phyloP scores from a whole-genome alignment of 345 rosid species.

The Acer saccharum region DNA sequence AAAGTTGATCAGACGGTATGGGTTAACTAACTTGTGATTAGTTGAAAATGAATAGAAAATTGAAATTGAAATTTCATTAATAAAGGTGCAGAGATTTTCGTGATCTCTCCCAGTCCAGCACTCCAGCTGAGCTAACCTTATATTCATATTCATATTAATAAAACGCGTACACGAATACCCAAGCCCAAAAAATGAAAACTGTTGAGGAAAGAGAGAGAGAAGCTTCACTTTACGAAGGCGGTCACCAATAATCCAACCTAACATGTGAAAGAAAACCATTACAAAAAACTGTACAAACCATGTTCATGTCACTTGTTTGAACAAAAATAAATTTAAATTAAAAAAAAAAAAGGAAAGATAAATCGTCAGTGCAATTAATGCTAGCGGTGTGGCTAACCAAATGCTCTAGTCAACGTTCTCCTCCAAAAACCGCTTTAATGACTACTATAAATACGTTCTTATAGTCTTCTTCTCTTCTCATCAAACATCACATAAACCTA shows the following conservation, averaged over 20 bases:
- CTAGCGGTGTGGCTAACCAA: constrained; percentile 41
- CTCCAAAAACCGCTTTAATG: constrained; percentile 4
- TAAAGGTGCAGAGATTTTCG: constrained; percentile 1
- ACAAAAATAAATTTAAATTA: neutral
- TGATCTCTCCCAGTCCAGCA: constrained; percentile 7
- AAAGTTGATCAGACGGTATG: constrained; percentile 31
- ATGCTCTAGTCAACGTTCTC: constrained; percentile 24
- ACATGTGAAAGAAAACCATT: neutral
- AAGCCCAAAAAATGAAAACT: constrained; percentile 2
- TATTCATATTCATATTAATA: too few relatives aligned
- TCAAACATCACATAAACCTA: neutral
- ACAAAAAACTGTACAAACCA: constrained; percentile 15
- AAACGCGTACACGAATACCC: constrained; percentile 1
- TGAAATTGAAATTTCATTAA: constrained; percentile 9
- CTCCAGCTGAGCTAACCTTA: neutral
- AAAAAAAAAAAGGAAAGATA: neutral
- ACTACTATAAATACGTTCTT: constrained; percentile 40
- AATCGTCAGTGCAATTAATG: constrained; percentile 37
- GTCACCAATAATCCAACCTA: constrained; percentile 52
- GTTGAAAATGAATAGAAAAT: neutral
- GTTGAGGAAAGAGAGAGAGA: neutral
- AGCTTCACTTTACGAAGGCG: constrained; percentile 16
- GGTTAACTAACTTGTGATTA: constrained; percentile 42
- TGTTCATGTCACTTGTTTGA: constrained; percentile 8
- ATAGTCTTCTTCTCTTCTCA: constrained; percentile 24